Evolutionary conservation across 768 basidiomycete species (phyloP).

Genomic region (Agrocybe pediades): DNA sequence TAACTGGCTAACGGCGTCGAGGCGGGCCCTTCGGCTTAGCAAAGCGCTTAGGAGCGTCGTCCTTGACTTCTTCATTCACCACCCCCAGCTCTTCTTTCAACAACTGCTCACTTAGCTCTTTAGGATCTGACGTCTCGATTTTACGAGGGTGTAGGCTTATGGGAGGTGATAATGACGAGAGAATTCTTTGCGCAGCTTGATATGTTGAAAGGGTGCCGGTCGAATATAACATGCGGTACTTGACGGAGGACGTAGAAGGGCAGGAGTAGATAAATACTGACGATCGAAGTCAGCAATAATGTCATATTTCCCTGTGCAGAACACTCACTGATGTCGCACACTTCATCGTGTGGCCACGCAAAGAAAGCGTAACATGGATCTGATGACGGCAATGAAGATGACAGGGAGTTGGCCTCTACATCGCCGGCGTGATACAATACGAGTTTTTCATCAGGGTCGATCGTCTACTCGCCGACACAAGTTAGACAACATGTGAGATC

Average conservation of each 20-base stretch:
- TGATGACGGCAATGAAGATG: constrained; percentile 49
- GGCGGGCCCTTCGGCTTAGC: constrained; percentile 71
- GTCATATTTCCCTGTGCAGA: not conserved
- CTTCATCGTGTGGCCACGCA: constrained; percentile 58
- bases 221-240: constrained; percentile 89
- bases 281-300: not conserved
- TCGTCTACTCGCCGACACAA: constrained; percentile 43
- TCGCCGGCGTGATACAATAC: constrained; percentile 42
- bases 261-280: constrained; percentile 92
- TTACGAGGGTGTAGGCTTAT: constrained; percentile 53
- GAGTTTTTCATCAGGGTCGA: constrained; percentile 68
- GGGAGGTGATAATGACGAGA: constrained; percentile 42
- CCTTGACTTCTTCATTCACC: constrained; percentile 6
- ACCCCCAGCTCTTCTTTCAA: constrained; percentile 60
- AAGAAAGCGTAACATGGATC: constrained; percentile 74
- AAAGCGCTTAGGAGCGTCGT: constrained; percentile 49
- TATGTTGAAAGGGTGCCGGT: constrained; percentile 62
- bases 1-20: constrained; percentile 31
- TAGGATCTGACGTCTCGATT: constrained; percentile 82
- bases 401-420: constrained; percentile 43
- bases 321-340: constrained; percentile 63
- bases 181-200: constrained; percentile 53
- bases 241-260: constrained; percentile 78
- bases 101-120: constrained; percentile 66
- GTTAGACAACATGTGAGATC: not conserved